phyloP scores from a whole-genome alignment of 345 rosid genomes.

The Arabidopsis arenosa region DNA sequence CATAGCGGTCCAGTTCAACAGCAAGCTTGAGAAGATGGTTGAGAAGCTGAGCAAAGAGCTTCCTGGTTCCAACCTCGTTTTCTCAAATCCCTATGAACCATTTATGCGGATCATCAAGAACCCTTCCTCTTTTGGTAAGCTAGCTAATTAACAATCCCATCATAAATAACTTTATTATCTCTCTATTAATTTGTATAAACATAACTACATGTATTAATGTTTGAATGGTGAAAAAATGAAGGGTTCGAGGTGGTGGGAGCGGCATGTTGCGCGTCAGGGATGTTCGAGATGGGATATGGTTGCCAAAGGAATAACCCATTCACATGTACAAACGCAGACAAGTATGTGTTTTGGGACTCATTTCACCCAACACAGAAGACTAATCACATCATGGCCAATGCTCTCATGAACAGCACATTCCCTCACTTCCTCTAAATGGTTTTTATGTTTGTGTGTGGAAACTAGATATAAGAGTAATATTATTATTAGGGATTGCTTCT shows the following conservation, averaged over 20 bases:
- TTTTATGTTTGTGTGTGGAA: neutral
- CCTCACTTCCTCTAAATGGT: slow-evolving; percentile 37
- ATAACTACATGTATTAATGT: neutral
- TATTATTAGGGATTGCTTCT: slow-evolving; percentile 21
- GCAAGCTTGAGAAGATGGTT: slow-evolving; percentile 45
- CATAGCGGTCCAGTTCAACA: slow-evolving; percentile 57
- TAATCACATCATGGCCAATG: slow-evolving; percentile 53
- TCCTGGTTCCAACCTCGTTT: slow-evolving; percentile 48
- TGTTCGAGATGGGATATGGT: slow-evolving; percentile 83
- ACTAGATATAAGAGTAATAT: neutral
- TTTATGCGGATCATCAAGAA: slow-evolving; percentile 48
- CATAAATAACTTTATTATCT: neutral
- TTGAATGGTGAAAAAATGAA: slow-evolving; percentile 5
- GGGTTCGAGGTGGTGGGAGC: slow-evolving; percentile 54
- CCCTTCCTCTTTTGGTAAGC: slow-evolving; percentile 52
- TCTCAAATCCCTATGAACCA: slow-evolving; percentile 53
- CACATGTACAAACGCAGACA: slow-evolving; percentile 62
- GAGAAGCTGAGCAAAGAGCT: slow-evolving; percentile 51
- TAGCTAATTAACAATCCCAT: neutral
- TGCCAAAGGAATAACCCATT: slow-evolving; percentile 51
- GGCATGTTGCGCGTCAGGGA: slow-evolving; percentile 78
- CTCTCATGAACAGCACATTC: slow-evolving; percentile 50
- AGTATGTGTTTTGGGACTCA: slow-evolving; percentile 79
- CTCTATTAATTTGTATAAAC: neutral
- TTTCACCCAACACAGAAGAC: slow-evolving; percentile 81